Evolutionary conservation across 805 yeast genomes (phyloP).

Genomic region (Starmerella vaccinii): DNA sequence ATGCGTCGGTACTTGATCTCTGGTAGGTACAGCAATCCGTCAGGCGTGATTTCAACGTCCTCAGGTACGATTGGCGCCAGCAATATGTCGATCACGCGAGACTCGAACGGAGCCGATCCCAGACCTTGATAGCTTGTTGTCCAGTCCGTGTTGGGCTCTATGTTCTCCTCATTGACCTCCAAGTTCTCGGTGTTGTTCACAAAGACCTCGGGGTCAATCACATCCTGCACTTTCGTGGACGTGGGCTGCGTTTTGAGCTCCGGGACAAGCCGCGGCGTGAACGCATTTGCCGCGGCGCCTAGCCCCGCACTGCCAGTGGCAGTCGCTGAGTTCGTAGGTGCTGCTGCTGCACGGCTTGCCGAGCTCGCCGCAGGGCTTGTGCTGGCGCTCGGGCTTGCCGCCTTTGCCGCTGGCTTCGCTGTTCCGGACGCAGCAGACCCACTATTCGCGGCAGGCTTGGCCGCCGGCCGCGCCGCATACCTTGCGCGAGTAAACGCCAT

Average conservation of each 20-base stretch:
- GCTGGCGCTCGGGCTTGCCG: too few relatives aligned
- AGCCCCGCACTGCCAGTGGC: not conserved
- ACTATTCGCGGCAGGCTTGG: not conserved
- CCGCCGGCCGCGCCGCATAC: slow-evolving; percentile 3
- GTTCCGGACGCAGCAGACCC: not conserved
- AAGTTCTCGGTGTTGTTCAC: slow-evolving; percentile 9
- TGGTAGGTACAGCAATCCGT: slow-evolving; percentile 82
- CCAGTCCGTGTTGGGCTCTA: slow-evolving; percentile 47
- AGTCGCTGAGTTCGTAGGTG: not conserved
- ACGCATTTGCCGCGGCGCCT: not conserved
- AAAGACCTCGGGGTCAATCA: slow-evolving; percentile 5
- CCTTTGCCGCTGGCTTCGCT: not conserved
- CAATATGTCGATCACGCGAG: slow-evolving; percentile 49
- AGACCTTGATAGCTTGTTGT: slow-evolving; percentile 77
- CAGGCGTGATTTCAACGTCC: slow-evolving; percentile 92
- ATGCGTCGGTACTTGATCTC: slow-evolving; percentile 92
- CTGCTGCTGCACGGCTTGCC: not conserved
- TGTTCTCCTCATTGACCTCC: slow-evolving; percentile 7
- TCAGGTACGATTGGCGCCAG: slow-evolving; percentile 50
- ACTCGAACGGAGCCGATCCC: slow-evolving; percentile 65
- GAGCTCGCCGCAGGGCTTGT: not conserved
- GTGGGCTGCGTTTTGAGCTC: slow-evolving; percentile 4
- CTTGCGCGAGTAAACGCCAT: slow-evolving; percentile 2
- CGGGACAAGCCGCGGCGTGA: slow-evolving; percentile 6
- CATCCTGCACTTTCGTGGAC: slow-evolving; percentile 9